Conservation (phyloP, 768 basidiomycete species). For the Serendipita indica region DNA sequence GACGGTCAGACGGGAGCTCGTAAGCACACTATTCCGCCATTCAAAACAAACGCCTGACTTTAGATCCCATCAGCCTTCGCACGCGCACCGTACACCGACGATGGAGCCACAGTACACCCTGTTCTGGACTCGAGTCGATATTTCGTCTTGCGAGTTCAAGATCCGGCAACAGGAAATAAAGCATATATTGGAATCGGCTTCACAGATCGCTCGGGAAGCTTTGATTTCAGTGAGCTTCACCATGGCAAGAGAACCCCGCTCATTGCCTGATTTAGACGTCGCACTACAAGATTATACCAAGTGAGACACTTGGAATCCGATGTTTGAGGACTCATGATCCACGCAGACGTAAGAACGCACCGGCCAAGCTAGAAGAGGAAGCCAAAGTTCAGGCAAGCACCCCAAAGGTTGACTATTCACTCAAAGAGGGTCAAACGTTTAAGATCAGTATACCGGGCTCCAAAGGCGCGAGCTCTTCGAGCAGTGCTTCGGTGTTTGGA, state of each 20-base stretch:
- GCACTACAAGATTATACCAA: conserved; percentile 78
- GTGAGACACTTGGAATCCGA: conserved; percentile 25
- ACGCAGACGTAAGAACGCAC: conserved; percentile 29
- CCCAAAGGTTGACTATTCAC: conserved; percentile 83
- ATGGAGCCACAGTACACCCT: conserved; percentile 79
- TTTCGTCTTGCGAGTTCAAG: conserved; percentile 85
- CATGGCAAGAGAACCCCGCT: not conserved
- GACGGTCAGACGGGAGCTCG: conserved; percentile 3
- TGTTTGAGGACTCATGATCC: not conserved
- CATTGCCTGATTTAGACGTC: conserved; percentile 38
- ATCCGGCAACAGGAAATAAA: conserved; percentile 49
- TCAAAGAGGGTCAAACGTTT: conserved; percentile 93
- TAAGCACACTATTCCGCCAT: not conserved
- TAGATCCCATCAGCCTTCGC: conserved; percentile 55
- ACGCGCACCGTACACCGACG: conserved; percentile 62
- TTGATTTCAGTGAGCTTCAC: conserved; percentile 9
- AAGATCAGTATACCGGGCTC: conserved; percentile 81
- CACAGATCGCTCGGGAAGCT: conserved; percentile 55
- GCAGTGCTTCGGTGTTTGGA: conserved; percentile 18
- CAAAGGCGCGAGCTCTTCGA: conserved; percentile 25
- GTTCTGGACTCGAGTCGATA: conserved; percentile 91
- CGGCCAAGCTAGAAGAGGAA: conserved; percentile 27
- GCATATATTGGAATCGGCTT: conserved; percentile 94
- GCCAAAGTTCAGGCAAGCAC: conserved; percentile 41
- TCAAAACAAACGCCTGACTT: not conserved